Evolutionary conservation across 805 yeast genomes (phyloP).

Genomic region (Nakazawaea wyomingensis): DNA sequence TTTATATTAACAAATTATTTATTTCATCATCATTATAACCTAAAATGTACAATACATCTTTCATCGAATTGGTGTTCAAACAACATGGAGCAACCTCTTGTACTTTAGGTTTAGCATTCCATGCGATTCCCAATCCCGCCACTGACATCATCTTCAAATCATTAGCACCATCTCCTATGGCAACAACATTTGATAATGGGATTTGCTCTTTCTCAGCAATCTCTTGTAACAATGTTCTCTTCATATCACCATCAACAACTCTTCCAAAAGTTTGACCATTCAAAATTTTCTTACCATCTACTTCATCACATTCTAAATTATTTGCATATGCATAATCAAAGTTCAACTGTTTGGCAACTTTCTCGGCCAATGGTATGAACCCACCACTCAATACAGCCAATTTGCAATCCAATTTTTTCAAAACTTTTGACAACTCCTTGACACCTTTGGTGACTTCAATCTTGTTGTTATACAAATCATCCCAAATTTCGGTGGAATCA

Average conservation of each 20-base stretch:
- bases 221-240: slow-evolving; percentile 65
- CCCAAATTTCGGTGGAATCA: slow-evolving; percentile 67
- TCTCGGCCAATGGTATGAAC: slow-evolving; percentile 79
- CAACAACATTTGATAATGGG: slow-evolving; percentile 53
- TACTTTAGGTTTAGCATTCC: slow-evolving; percentile 95
- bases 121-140: slow-evolving; percentile 94
- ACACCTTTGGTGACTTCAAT: slow-evolving; percentile 85
- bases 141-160: slow-evolving; percentile 87
- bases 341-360: slow-evolving; percentile 59
- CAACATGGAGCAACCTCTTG: slow-evolving; percentile 78
- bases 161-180: slow-evolving; percentile 97
- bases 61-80: slow-evolving; percentile 67
- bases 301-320: slow-evolving; percentile 42
- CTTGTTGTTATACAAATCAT: slow-evolving; percentile 57
- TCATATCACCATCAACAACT: slow-evolving; percentile 80
- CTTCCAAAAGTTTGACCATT: slow-evolving; percentile 77
- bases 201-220: slow-evolving; percentile 54
- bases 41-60: slow-evolving; percentile 73
- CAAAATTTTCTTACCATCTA: slow-evolving; percentile 40
- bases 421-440: slow-evolving; percentile 54
- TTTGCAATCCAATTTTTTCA: slow-evolving; percentile 58
- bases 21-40: slow-evolving; percentile 65
- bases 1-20: slow-evolving; percentile 17
- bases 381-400: slow-evolving; percentile 95
- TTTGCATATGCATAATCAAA: slow-evolving; percentile 92